These are phyloP conservation scores for Aegilops tauschii DNA, from an alignment of 176 grass and related monocot species.

Conservation along the genomic window DNA sequence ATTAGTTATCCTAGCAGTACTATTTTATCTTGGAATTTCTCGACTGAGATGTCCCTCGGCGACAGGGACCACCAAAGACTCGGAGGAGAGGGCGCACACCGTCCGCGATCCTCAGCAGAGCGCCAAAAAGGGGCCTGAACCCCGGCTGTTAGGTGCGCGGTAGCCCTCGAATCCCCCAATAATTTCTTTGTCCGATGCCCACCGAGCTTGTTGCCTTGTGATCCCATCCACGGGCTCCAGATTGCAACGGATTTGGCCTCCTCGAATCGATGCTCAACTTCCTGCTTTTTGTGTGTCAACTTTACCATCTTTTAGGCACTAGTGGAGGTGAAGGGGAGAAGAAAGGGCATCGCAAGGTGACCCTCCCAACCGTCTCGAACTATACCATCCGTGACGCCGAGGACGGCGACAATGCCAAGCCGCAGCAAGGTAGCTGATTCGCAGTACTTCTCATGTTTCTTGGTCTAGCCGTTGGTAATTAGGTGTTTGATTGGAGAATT, in stretches of 20 bases:
- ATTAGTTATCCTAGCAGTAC: background rate
- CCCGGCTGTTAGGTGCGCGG: constrained; percentile 35
- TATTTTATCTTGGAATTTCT: constrained; percentile 12
- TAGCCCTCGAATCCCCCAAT: constrained; percentile 16
- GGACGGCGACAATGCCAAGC: constrained; percentile 29
- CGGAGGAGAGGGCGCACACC: constrained; percentile 15
- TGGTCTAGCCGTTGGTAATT: background rate
- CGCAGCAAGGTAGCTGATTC: constrained; percentile 39
- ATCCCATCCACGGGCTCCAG: background rate
- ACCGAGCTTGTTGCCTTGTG: background rate
- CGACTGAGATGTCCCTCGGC: background rate
- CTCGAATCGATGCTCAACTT: background rate
- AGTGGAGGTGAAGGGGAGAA: constrained; percentile 19
- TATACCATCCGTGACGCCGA: constrained; percentile 76
- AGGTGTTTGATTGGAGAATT: background rate
- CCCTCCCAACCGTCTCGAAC: constrained; percentile 78
- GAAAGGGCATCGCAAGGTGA: constrained; percentile 53
- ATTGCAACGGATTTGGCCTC: constrained; percentile 20
- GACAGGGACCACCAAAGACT: constrained; percentile 16
- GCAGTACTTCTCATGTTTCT: background rate
- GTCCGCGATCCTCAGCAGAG: constrained; percentile 22
- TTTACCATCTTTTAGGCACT: constrained; percentile 35
- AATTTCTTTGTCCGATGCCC: constrained; percentile 32
- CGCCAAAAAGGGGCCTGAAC: background rate
- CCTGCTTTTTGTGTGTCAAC: constrained; percentile 33